Percentiles rank a stretch among this genome's conserved stretches.
Evolutionary conservation across 169 alveolate species (phyloP).

Genomic region (Eimeria brunetti): DNA sequence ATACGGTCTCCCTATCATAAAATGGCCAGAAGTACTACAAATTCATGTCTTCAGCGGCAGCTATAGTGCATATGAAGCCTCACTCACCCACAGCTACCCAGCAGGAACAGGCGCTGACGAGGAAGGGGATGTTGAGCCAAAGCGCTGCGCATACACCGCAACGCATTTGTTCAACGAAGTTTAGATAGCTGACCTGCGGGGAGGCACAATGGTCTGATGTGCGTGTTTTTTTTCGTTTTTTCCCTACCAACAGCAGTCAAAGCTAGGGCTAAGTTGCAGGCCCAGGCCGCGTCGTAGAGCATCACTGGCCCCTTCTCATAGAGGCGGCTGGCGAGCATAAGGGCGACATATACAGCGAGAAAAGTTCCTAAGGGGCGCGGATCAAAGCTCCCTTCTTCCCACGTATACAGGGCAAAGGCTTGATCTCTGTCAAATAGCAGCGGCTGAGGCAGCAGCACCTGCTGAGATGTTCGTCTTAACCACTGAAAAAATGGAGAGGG

Average conservation of each 20-base stretch:
- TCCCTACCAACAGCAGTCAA: conserved; percentile 32
- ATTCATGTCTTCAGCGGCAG: background rate
- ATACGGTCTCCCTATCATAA: background rate
- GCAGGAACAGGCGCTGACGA: conserved; percentile 57
- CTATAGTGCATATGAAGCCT: background rate
- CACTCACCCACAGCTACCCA: conserved; percentile 57
- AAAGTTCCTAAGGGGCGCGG: background rate
- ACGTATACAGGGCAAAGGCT: background rate
- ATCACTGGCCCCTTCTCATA: conserved; percentile 57
- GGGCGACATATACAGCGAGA: background rate
- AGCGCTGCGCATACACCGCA: conserved; percentile 46
- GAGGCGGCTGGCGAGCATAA: conserved; percentile 46
- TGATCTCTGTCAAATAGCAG: conserved; percentile 18
- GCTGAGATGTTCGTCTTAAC: background rate
- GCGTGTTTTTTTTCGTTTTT: background rate
- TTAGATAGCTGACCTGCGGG: too few species aligned
- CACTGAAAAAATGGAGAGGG: background rate
- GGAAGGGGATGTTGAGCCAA: conserved; percentile 57
- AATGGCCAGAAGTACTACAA: background rate
- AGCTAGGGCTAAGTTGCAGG: conserved; percentile 38
- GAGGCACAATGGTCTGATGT: background rate
- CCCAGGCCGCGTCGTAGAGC: conserved; percentile 67
- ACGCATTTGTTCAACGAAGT: background rate
- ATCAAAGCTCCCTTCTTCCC: conserved; percentile 10
- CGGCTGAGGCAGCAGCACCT: conserved; percentile 10